Evolutionary conservation across 1,284 basidiomycete genomes (phyloP), one percentile per base, ranked within the genome.

Genomic region (Marasmius tenuissimus): DNA sequence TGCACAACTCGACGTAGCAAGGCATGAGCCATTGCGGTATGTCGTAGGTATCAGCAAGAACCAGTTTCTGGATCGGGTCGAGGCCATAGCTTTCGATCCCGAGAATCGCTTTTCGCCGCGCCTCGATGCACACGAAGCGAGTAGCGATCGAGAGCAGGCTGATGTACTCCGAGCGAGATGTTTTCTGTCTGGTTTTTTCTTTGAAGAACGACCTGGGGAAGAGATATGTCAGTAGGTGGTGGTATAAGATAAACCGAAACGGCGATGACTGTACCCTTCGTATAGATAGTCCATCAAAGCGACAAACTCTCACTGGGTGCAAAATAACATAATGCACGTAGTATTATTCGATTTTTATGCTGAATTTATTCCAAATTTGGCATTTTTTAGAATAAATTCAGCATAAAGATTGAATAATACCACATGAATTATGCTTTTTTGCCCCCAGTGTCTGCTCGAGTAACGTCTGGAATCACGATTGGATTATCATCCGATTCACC

Each of bases 1-100:
- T 66, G 61, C 77, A 77, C 14, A 81, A 64, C n/a, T 72, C 72
- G 1, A 71, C 69, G 66, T 78, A 79, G 3, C 79, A 77, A 0
- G 74, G 71, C 1, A 67, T 66, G 9, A 78, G 72, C 80, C 80
- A 82, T 3, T 67, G 60, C 11, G 68, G 68, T 20, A 82, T 66
- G 52, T 74, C 69, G 66, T 75, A 73, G 56, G 73, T 73, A 42
- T 67, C 69, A 16, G 78, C 79, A 39, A 81, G 72, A 11, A 70
- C 68, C 35, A 81, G 69, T 18, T 70, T 70, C 34, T 76, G 72
- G 53, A 78, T 65, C 2, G 78, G 70, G 37, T 73, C 68, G 9
- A 78, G 63, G 1, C 63, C 42, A n/a, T 63, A 66, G 6, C 62
- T 60, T 5, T 74, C 66, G 40, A 80, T 68, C 58, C 74, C 68